Evolutionary conservation across 345 rosid species (phyloP).

Genomic region (Hibiscus trionum): DNA sequence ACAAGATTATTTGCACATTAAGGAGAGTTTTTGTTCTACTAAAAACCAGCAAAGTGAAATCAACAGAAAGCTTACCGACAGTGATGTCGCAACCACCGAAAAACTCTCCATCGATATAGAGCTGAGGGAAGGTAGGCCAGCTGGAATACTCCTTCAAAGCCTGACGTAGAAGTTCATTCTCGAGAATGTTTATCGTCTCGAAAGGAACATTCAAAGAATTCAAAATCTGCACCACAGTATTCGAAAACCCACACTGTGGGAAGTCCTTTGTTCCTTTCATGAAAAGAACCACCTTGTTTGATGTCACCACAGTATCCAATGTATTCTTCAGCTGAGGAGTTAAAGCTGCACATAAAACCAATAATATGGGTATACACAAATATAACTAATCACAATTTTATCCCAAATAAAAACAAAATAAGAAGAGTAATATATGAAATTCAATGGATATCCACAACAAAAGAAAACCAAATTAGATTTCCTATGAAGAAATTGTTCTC

Average conservation of each 20-base stretch:
- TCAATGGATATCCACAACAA: background rate
- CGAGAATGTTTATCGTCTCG: constrained; percentile 67
- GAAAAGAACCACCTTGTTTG: constrained; percentile 70
- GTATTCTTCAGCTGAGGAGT: constrained; percentile 68
- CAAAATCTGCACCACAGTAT: constrained; percentile 84
- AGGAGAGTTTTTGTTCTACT: background rate
- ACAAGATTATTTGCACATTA: background rate
- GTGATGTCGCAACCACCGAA: constrained; percentile 95
- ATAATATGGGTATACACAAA: background rate
- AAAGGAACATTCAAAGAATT: constrained; percentile 64
- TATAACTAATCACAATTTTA: background rate
- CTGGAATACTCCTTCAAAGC: constrained; percentile 85
- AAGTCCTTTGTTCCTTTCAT: constrained; percentile 90
- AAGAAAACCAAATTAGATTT: background rate
- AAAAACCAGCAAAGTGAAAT: background rate
- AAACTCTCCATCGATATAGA: constrained; percentile 83
- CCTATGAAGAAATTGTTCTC: background rate
- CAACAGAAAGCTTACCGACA: constrained; percentile 40
- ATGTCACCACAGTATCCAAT: constrained; percentile 62
- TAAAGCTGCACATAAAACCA: constrained; percentile 27
- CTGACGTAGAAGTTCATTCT: constrained; percentile 79
- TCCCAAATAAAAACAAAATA: background rate
- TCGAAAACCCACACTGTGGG: constrained; percentile 92
- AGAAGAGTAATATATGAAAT: background rate
- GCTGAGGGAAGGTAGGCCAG: constrained; percentile 98